Evolutionary conservation across 192 early-diverging fungal species (phyloP), one percentile per base, ranked within the genome.

Genomic region (Helicostylum pulchrum): DNA sequence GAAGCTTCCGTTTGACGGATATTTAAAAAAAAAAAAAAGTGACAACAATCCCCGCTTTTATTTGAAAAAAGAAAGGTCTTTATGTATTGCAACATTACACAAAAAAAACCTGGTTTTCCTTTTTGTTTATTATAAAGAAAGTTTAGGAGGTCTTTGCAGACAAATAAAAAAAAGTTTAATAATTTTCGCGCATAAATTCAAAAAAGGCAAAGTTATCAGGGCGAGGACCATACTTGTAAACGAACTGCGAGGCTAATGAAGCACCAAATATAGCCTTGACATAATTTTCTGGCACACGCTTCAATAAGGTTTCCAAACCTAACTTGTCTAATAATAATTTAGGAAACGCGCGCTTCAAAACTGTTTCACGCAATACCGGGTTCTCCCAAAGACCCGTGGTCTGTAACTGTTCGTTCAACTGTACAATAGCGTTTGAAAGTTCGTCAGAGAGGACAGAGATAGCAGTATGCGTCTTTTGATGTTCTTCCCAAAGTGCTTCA

Each of bases 171-270:
- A 52, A 52, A 3, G 26, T 19, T 42, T 30, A 69, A 30, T 69
- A 69, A 46, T 54, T 53, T 44, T 54, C 46, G 42, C 68, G 68
- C 92, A 99, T 93, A 74, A 89, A 99, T 83, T 96, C 90, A 78
- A 99, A 99, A 86, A 99, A 99, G 55, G 94, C 92, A 79, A 99
- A 97, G 77, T 97, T 94, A 64, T 87, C 86, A 53, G 97, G 97
- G 56, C 88, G 82, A 34, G 89, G 88, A 14, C 97, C 97, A 67
- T 96, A 97, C 76, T 91, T 89, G 86, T 97, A 99, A 43, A 99
- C 91, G 75, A 99, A 99, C 63, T 89, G 86, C 49, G 90, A 92
- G 17, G 97, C 97, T 64, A 99, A 72, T 80, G 91, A 96, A 21
- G 89, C 85, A 57, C 97, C 97, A 88, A 99, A 99, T 81, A 99